Evolutionary conservation across 352 stramenopile genomes (phyloP), one percentile per base, ranked within the genome.

Genomic region (Pythium vanterpoolii): DNA sequence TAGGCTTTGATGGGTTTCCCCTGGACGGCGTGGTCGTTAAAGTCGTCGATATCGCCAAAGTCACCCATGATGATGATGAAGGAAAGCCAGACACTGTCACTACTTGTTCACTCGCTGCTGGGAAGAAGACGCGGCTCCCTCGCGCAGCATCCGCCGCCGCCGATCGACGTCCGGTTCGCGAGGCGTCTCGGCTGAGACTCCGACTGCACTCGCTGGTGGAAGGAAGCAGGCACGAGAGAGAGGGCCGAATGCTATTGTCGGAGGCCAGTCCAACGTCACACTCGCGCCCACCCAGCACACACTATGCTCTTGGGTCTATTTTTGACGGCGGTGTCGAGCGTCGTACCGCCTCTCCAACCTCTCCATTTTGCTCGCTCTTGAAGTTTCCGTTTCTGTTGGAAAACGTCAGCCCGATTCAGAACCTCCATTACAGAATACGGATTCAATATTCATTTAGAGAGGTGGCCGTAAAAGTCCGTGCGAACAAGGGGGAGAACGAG

Each of bases 1-100:
- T 89, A 90, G 36, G 80, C 80, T 45, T 86, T 87, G 61, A 90
- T 90, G 56, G 76, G 80, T 54, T 87, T 87, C 23, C 80, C 80
- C 61, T 88, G 78, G 54, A 86, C 80, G 50, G 79, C 80, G 69
- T 89, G 78, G 69, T 90, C 80, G 62, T 77, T 88, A 55, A 90
- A 90, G 71, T 87, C 73, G 64, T 90, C 81, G 46, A 90, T 86
- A 63, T 87, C 78, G 51, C 78, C 79, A 68, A 90, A 89, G 68
- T 90, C 78, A 54, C 56, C 81, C 81, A 87, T 89, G 8, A 38
- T 72, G 43, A 9, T 46, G n/a, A n/a, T n/a, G n/a, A n/a, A n/a
- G n/a, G n/a, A n/a, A n/a, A n/a, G n/a, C n/a, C n/a, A n/a, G n/a
- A n/a, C n/a, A n/a, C n/a, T n/a, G n/a, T n/a, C n/a, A n/a, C n/a